Evolutionary conservation across 1,284 basidiomycete genomes (phyloP), one percentile per base, ranked within the genome.

Genomic region (Tranzscheliella williamsii): DNA sequence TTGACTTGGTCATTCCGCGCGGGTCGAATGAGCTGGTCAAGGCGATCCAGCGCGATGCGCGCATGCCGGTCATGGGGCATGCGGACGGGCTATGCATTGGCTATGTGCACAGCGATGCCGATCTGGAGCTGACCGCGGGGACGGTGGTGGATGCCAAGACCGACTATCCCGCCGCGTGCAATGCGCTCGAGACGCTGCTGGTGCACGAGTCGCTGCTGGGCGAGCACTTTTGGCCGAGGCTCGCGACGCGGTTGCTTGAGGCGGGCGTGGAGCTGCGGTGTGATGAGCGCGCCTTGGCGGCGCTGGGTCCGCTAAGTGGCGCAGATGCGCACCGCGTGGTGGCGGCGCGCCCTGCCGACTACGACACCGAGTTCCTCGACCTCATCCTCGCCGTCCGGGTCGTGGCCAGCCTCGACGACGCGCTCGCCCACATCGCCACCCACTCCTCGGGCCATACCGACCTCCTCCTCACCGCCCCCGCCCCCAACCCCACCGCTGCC

Each of bases 21-120:
- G 95, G 95, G 13, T 91, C 91, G 71, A 95, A 94, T 71, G 85
- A 84, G 68, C 85, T 99, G 18, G 95, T 98, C 11, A 83, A 82
- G 55, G 87, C 81, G 75, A 96, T 99, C 49, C 90, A 97, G 78
- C 87, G 90, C 54, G 85, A 83, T 57, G 95, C 94, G 0, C 83
- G 88, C 45, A 97, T 99, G 61, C 88, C 95, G 2, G 95, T 99
- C 35, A 96, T 98, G 92, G 95, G 95, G 1, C 95, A 99, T 74
- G 94, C 95, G 4, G 94, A 98, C 78, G 94, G 94, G 0, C 80
- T 97, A 8, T 98, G 94, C 78, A 84, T 86, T 5, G 86, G 93
- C 1, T 97, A 88, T 78, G 80, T 98, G 3, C 94, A 99, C 78
- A 85, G 88, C 62, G 83, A 83, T 27, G 94, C 93, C 0, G 84